A percentile compares a stretch with the other conserved stretches of the same genome.
phyloP scores from a whole-genome alignment of 2,329 filamentous ascomycete genomes.

The Paecilomyces sp. region DNA sequence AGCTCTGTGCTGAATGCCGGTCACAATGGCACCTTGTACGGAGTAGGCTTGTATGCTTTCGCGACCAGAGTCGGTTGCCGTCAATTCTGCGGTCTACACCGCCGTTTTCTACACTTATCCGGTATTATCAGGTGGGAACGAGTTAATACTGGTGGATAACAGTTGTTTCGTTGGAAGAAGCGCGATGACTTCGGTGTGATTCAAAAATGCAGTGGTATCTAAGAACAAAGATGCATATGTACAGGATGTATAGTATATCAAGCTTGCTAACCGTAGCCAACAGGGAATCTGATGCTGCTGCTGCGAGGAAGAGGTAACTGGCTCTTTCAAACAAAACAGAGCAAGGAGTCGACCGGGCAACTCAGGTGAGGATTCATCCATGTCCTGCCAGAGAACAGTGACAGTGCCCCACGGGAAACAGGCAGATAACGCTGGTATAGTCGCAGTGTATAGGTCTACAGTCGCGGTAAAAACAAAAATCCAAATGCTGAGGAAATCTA shows the following conservation, averaged over 20 bases:
- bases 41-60: neutral
- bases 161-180: neutral
- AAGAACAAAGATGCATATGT: neutral
- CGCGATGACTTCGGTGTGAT: neutral
- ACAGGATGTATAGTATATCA: neutral
- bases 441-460: neutral
- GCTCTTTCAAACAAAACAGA: neutral
- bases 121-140: neutral
- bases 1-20: neutral
- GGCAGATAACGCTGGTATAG: neutral
- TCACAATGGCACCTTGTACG: neutral
- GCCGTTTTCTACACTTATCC: neutral
- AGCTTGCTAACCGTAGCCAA: neutral
- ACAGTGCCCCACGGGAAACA: neutral
- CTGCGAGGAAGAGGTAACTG: neutral
- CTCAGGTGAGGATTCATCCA: neutral
- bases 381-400: neutral
- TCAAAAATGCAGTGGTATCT: neutral
- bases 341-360: neutral
- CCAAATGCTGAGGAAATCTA: neutral
- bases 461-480: neutral
- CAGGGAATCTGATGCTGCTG: neutral
- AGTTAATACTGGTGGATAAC: neutral
- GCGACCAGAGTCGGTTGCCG: neutral
- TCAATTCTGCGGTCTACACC: neutral